Evolutionary conservation across 148 eudicot genomes (phyloP), one percentile per base, ranked within the genome.

Genomic region (Oxyria digyna): DNA sequence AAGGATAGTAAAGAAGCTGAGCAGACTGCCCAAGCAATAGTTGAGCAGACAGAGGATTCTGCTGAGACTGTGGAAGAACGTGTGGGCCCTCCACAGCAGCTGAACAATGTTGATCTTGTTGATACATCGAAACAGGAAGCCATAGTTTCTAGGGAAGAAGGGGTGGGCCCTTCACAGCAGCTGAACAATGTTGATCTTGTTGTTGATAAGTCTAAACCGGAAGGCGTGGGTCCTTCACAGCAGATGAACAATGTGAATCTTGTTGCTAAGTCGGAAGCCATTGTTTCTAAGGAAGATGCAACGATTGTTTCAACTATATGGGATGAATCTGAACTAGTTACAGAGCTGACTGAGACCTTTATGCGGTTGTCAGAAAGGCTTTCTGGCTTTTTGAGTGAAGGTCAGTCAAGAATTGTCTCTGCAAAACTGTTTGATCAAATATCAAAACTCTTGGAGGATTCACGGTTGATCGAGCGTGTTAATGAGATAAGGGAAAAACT

Each of bases 351-450:
- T 0, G 97, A 88, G 46, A 88, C 91, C 33, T 87, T 95, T 77
- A 88, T 82, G 83, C 81, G 75, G 41, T 70, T 91, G 69, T 85
- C 97, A 48, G 86, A 87, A 73, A 85, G 88, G 67, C 81, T 95
- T 31, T 91, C 99, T 64, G 89, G 91, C 63, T 95, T 95, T 81
- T 86, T 91, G 26, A 82, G 85, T 79, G 97, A 91, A 78, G 83
- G 84, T 37, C 93, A 91, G 62, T 85, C 81, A 26, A 84, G 71
- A 69, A 81, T 82, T 69, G 84, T 91, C 70, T 85, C 83, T 42
- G 88, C 83, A 32, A 87, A 83, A 55, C 82, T 95, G 32, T 81
- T 95, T 75, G 97, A 95, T 84, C 88, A 87, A 74, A 80, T 91
- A 69, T 89, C 96, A 42, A 78, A 78, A 77, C 86, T 84, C 62